These are phyloP conservation scores for Zizania palustris DNA, from an alignment of 202 grass and related monocot species.

Conservation along the genomic window DNA sequence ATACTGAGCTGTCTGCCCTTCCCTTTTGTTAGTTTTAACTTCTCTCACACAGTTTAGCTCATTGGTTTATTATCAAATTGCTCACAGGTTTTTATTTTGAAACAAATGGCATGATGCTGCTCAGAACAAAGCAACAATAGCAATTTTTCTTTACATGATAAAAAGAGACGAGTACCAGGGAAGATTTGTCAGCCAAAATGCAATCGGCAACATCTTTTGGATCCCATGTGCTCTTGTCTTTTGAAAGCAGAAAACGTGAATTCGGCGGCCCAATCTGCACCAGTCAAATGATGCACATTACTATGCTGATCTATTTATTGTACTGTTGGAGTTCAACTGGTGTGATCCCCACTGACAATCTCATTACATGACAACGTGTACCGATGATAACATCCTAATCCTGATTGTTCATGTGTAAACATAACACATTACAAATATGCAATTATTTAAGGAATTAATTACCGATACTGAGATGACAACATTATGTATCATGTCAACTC, in stretches of 20 bases:
- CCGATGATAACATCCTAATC: not conserved
- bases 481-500: slow-evolving; percentile 89
- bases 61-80: no score
- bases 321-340: not conserved
- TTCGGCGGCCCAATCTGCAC: slow-evolving; percentile 90
- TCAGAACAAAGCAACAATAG: not conserved
- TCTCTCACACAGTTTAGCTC: no score
- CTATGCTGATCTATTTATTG: not conserved
- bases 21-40: no score
- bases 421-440: not conserved
- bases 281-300: slow-evolving; percentile 15
- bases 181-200: slow-evolving; percentile 87
- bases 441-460: slow-evolving; percentile 54
- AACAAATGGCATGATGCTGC: not conserved
- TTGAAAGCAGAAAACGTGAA: slow-evolving; percentile 66
- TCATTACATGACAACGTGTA: not conserved
- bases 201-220: slow-evolving; percentile 91
- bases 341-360: not conserved
- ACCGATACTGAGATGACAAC: slow-evolving; percentile 94
- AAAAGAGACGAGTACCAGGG: slow-evolving; percentile 55
- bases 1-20: no score
- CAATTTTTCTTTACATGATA: not conserved
- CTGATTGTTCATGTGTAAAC: not conserved
- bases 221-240: slow-evolving; percentile 80
- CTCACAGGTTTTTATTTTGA: not conserved